Evolutionary conservation across 176 grass and related monocot species (phyloP).

Genomic region (Aegilops tauschii): DNA sequence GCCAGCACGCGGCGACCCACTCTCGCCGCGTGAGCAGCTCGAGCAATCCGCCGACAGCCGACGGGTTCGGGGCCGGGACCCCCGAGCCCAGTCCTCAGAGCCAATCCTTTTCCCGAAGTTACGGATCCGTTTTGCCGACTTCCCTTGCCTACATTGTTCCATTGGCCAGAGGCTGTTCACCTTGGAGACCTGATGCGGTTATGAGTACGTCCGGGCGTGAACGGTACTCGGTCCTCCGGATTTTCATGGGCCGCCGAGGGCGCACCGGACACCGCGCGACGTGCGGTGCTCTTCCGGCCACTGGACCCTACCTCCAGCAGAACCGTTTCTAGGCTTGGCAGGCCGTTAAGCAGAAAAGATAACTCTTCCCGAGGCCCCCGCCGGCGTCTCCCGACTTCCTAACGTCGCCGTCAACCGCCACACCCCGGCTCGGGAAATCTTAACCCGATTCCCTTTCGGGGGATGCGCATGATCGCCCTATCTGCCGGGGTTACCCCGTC

Average conservation of each 20-base stretch:
- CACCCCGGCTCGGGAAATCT: constrained; percentile 52
- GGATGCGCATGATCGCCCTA: not conserved
- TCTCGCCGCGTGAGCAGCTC: constrained; percentile 29
- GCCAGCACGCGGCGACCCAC: constrained; percentile 31
- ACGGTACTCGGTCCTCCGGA: constrained; percentile 56
- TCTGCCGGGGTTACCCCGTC: constrained; percentile 48
- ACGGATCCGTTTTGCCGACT: constrained; percentile 84
- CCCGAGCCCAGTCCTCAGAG: constrained; percentile 67
- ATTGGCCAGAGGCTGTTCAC: constrained; percentile 59
- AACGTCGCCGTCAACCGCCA: constrained; percentile 52
- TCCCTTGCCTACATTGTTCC: constrained; percentile 83
- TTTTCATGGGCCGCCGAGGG: constrained; percentile 61
- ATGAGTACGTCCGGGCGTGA: constrained; percentile 54
- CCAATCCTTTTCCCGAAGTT: constrained; percentile 82
- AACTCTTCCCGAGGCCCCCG: constrained; percentile 64
- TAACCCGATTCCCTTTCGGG: constrained; percentile 38
- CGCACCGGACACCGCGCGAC: constrained; percentile 61
- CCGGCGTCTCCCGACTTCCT: constrained; percentile 54
- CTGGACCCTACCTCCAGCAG: constrained; percentile 71
- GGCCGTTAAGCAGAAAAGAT: constrained; percentile 76
- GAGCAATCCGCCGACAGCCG: constrained; percentile 32
- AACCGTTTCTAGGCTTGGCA: constrained; percentile 58
- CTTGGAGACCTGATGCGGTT: constrained; percentile 72
- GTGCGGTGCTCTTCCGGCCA: constrained; percentile 64
- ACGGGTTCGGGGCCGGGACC: constrained; percentile 55